Base-by-base conservation (phyloP, 345 rosid genomes). In the Boechera stricta region DNA sequence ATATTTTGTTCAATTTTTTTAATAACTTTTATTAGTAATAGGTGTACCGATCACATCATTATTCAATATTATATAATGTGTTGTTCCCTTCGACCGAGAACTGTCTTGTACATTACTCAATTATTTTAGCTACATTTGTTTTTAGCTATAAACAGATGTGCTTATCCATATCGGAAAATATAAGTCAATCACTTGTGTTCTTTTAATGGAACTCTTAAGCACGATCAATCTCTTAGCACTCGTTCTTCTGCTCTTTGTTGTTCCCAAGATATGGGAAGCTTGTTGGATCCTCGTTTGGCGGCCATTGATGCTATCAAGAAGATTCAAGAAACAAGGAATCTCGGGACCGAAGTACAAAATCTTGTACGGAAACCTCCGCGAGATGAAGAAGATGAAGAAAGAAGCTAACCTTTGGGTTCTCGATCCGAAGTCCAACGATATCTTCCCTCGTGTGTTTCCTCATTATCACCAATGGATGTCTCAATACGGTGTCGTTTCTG, bases 281-380 rank as follows among this genome's bases (percentile, higher is more conserved):
- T 42, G 52, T 42, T 28, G 51, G 67, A 42, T 63, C 49, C 33
- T 67, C 15, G 6, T 67, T 31, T 67, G 16, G 58, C 35, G 71
- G 41, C 71, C 71, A 29, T 9, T 21, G 56, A 35, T 47, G 24
- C n/a, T 67, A 1, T 47, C 58, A 26, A 67, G 13, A 28, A 67
- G 71, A 28, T 67, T 67, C 35, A 67, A 66, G 71, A 66, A 47
- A 32, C 71, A 66, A 47, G 71, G 71, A 67, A 44, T 67, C 52
- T 29, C 71, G 8, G 55, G 71, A 1, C 71, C 71, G 31, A 28
- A 28, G 7, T 66, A 66, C 57, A 31, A 18, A 29, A 15, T 67
- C 45, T 51, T 48, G 41, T 32, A 48, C 58, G 71, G 71, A 28
- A 47, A 31, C 29, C 39, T 67, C 44, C 3, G 10, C 26, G 71